Evolutionary conservation across 371 early-diverging fungal species (phyloP).

Genomic region (Mortierella sp.): DNA sequence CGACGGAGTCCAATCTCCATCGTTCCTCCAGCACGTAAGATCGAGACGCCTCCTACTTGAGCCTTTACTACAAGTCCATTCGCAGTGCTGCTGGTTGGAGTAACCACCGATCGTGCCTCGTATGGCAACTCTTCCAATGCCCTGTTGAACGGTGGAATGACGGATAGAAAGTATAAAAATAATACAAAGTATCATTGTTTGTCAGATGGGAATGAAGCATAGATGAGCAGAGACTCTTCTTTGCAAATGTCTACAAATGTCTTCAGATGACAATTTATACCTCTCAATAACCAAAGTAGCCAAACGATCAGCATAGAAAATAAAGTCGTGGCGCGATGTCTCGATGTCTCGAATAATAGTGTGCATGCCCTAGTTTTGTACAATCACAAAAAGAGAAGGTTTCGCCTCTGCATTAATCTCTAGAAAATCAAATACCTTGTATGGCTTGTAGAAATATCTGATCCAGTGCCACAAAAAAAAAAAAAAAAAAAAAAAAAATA

Average conservation of each 20-base stretch:
- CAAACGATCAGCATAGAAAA: conserved; percentile 90
- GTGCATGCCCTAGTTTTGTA: conserved; percentile 79
- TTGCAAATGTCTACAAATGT: too few relatives aligned
- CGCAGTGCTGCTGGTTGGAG: conserved; percentile 72
- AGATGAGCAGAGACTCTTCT: too few relatives aligned
- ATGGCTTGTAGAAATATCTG: background rate
- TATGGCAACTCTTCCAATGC: conserved; percentile 76
- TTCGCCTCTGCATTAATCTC: background rate
- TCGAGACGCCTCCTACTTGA: conserved; percentile 78
- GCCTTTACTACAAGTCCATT: conserved; percentile 61
- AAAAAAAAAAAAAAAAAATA: background rate
- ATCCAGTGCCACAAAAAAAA: background rate
- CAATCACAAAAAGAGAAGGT: background rate
- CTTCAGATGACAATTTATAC: conserved; percentile 57
- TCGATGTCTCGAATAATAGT: conserved; percentile 82
- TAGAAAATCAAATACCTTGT: too few relatives aligned
- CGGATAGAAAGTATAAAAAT: background rate
- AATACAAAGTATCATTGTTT: background rate
- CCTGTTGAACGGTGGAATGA: conserved; percentile 26
- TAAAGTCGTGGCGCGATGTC: conserved; percentile 87
- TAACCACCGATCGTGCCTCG: conserved; percentile 58
- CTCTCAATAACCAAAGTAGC: conserved; percentile 86
- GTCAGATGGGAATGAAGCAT: too few relatives aligned
- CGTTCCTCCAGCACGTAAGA: conserved; percentile 88
- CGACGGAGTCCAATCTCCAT: conserved; percentile 89